Evolutionary conservation across 495 filamentous ascomycete species (phyloP).

Genomic region (Penicillium coffeae): DNA sequence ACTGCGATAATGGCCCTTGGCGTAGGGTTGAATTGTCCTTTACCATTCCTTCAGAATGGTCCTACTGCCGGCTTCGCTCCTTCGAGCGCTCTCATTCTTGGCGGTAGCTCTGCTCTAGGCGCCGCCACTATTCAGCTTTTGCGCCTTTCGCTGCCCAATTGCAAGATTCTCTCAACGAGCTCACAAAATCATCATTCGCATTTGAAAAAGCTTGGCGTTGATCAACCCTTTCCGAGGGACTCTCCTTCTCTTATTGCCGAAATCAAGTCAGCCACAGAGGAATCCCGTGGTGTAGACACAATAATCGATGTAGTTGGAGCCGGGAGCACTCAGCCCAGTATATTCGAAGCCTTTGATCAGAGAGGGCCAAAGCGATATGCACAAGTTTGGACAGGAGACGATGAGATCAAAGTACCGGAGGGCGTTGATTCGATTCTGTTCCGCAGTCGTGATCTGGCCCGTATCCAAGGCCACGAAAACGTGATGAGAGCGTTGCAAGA

Average conservation of each 20-base stretch:
- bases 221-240: conserved; percentile 26
- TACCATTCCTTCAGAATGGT: conserved; percentile 26
- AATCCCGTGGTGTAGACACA: conserved; percentile 34
- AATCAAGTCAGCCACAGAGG: conserved; percentile 23
- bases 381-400: conserved; percentile 27
- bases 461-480: conserved; percentile 11
- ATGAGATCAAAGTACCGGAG: conserved; percentile 17
- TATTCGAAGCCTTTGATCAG: conserved; percentile 17
- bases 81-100: conserved; percentile 37
- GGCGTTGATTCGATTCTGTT: conserved; percentile 19
- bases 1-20: conserved; percentile 34
- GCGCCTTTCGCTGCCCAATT: conserved; percentile 28
- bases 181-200: conserved; percentile 28
- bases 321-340: conserved; percentile 10
- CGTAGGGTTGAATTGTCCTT: conserved; percentile 19
- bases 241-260: conserved; percentile 12
- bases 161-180: conserved; percentile 37
- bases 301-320: conserved; percentile 38
- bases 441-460: conserved; percentile 20
- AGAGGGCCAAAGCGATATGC: conserved; percentile 33
- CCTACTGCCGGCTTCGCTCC: conserved; percentile 11
- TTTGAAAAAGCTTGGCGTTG: conserved; percentile 29
- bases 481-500: conserved; percentile 12
- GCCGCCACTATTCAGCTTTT: conserved; percentile 39
- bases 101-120: conserved; percentile 41